Percentiles rank a stretch among this genome's conserved stretches.
Conservation (phyloP, 257 asterid genomes). For the Fraxinus pennsylvanica region DNA sequence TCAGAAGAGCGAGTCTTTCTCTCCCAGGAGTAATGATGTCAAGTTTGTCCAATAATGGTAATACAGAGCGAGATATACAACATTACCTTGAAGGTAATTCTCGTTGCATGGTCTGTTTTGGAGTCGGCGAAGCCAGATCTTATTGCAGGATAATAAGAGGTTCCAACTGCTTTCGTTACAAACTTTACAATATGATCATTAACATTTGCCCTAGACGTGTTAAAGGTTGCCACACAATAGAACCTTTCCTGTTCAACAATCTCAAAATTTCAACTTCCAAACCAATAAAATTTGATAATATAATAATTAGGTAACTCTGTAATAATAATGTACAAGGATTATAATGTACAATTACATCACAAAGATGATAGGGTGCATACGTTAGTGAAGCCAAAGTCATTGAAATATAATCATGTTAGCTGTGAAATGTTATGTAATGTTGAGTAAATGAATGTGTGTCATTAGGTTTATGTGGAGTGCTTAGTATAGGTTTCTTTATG, state of each 20-base stretch:
- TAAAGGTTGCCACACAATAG: constrained; percentile 47
- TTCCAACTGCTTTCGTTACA: constrained; percentile 44
- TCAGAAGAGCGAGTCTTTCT: background rate
- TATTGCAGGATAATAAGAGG: constrained; percentile 42
- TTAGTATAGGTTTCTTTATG: too few species aligned
- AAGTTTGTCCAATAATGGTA: background rate
- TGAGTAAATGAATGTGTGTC: background rate
- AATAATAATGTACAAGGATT: background rate
- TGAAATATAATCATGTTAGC: background rate
- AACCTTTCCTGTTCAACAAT: constrained; percentile 55
- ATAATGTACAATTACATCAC: background rate
- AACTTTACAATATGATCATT: constrained; percentile 38
- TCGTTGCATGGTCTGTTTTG: constrained; percentile 58
- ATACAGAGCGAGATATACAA: background rate
- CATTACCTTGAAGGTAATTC: constrained; percentile 83
- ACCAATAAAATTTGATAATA: background rate
- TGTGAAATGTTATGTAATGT: background rate
- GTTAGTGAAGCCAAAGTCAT: background rate
- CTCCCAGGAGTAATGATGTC: background rate
- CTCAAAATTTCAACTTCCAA: constrained; percentile 14
- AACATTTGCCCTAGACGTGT: constrained; percentile 53
- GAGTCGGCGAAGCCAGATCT: constrained; percentile 54
- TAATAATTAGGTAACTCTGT: background rate
- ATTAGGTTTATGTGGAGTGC: too few species aligned
- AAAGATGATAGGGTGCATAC: background rate